phyloP scores from a whole-genome alignment of 805 yeast genomes.

The Spathaspora boniae region DNA sequence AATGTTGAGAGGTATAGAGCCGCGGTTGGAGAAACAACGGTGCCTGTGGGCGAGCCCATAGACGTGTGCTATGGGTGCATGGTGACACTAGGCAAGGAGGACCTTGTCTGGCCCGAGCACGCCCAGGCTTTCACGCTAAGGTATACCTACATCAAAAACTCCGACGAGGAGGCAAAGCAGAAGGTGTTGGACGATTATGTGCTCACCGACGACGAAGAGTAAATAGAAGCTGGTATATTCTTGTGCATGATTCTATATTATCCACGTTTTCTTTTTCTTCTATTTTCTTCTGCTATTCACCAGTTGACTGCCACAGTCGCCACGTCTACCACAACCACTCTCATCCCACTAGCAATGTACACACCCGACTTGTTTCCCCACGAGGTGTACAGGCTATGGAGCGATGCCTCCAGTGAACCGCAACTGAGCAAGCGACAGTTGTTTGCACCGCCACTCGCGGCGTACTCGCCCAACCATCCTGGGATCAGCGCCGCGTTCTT shows the following conservation, averaged over 20 bases:
- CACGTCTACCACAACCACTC: too few relatives aligned
- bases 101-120: conserved; percentile 35
- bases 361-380: conserved; percentile 45
- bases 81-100: conserved; percentile 47
- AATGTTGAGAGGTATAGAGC: conserved; percentile 16
- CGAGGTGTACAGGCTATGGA: conserved; percentile 46
- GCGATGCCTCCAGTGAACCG: background rate
- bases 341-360: too few relatives aligned
- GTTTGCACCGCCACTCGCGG: conserved; percentile 52
- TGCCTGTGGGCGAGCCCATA: conserved; percentile 9
- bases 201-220: conserved; percentile 35
- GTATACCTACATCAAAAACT: conserved; percentile 11
- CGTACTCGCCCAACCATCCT: conserved; percentile 47
- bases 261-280: too few relatives aligned
- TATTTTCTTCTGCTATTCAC: too few relatives aligned
- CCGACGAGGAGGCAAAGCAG: conserved; percentile 22
- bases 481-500: conserved; percentile 20
- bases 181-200: conserved; percentile 47
- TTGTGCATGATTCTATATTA: too few relatives aligned
- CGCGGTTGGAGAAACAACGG: conserved; percentile 6
- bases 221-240: conserved; percentile 2
- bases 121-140: conserved; percentile 11
- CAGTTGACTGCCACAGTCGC: too few relatives aligned
- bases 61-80: conserved; percentile 76
- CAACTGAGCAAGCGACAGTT: conserved; percentile 17